Evolutionary conservation across 768 basidiomycete genomes (phyloP).

Genomic region (Mycena olivaceomarginata): DNA sequence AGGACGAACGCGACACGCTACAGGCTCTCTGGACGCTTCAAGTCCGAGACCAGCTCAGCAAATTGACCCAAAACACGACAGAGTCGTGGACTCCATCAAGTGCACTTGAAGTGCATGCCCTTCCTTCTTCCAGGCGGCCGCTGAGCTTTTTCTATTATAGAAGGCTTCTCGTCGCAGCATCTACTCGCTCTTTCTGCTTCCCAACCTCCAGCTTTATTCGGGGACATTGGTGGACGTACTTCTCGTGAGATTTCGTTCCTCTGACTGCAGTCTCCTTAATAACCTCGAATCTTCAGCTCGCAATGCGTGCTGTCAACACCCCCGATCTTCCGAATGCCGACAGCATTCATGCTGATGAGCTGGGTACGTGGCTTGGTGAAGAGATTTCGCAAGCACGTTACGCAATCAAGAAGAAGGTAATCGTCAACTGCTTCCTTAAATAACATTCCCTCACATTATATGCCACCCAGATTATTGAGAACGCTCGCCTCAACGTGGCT

Average conservation of each 20-base stretch:
- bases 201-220: slow-evolving; percentile 27
- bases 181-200: slow-evolving; percentile 22
- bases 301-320: slow-evolving; percentile 16
- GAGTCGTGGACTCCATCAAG: slow-evolving; percentile 22
- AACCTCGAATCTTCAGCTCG: not conserved
- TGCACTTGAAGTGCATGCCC: slow-evolving; percentile 18
- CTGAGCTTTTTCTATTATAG: not conserved
- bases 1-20: slow-evolving; percentile 21
- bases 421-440: not conserved
- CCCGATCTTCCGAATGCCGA: slow-evolving; percentile 15
- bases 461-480: slow-evolving; percentile 10
- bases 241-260: not conserved
- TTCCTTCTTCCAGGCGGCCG: not conserved
- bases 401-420: slow-evolving; percentile 23
- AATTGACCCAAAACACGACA: slow-evolving; percentile 12
- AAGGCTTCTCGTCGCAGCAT: slow-evolving; percentile 23
- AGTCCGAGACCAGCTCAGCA: slow-evolving; percentile 17
- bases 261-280: not conserved
- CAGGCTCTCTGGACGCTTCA: slow-evolving; percentile 23
- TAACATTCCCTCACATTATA: not conserved
- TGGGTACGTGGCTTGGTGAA: slow-evolving; percentile 5
- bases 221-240: slow-evolving; percentile 24
- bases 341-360: slow-evolving; percentile 18
- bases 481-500: not conserved
- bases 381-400: slow-evolving; percentile 28